These are phyloP conservation scores for Melanogaster broomeanus DNA, from an alignment of 768 basidiomycete genomes.

Conservation along the genomic window DNA sequence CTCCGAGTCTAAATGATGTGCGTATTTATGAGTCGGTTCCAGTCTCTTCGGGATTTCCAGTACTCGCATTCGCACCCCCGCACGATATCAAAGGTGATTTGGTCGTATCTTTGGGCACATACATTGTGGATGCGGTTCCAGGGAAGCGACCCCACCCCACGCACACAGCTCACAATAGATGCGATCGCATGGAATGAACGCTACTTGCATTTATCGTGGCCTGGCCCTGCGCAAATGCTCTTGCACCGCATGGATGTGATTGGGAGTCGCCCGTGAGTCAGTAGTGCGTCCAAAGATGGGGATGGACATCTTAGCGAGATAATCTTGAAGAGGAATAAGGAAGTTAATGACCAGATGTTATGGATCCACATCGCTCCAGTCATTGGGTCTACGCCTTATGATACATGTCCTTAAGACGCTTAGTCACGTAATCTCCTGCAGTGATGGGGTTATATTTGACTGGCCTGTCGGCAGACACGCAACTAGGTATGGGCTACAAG, in stretches of 20 bases:
- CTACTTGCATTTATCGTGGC: too few relatives aligned
- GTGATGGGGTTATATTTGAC: conserved; percentile 69
- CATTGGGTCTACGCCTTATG: conserved; percentile 1
- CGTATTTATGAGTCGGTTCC: conserved; percentile 84
- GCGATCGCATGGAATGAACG: conserved; percentile 50
- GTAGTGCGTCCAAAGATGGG: too few relatives aligned
- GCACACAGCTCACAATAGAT: neutral
- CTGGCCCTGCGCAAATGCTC: too few relatives aligned
- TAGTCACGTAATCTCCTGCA: conserved; percentile 84
- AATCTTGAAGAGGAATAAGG: too few relatives aligned
- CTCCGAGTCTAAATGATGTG: conserved; percentile 71
- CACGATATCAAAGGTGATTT: conserved; percentile 25
- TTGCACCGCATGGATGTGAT: too few relatives aligned
- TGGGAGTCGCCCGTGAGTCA: too few relatives aligned
- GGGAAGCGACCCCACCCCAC: conserved; percentile 10
- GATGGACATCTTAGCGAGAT: too few relatives aligned
- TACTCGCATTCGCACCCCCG: conserved; percentile 55
- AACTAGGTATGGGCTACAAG: conserved; percentile 44
- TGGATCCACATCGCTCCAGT: too few relatives aligned
- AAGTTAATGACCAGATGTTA: too few relatives aligned
- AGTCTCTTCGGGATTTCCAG: conserved; percentile 62
- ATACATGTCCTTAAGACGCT: conserved; percentile 58
- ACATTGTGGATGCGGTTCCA: conserved; percentile 24
- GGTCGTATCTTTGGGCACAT: conserved; percentile 41
- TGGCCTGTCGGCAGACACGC: conserved; percentile 59